Conservation (phyloP, 768 basidiomycete genomes). For the Lentinula raphanica region DNA sequence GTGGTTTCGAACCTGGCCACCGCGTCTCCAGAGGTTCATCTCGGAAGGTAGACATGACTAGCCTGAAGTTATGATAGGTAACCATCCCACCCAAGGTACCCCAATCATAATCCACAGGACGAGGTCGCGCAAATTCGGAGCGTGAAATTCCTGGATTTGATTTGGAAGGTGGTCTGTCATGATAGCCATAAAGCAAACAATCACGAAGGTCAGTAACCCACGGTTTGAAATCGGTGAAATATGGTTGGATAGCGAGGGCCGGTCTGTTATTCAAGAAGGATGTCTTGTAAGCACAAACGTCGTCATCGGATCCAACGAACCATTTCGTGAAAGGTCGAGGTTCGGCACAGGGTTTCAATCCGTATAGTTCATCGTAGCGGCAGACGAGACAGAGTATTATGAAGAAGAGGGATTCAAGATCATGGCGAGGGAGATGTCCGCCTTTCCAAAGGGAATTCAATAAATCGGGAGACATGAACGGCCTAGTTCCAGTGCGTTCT, state of each 20-base stretch:
- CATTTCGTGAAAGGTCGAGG: not conserved
- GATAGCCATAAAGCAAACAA: not conserved
- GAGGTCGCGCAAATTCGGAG: not conserved
- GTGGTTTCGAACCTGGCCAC: no score
- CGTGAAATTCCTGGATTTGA: not conserved
- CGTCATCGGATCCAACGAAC: slow-evolving; percentile 4
- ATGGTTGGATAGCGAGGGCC: no score
- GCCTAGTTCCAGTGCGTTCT: not conserved
- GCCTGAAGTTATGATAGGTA: not conserved
- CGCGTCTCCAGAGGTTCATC: not conserved
- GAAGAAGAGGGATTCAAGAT: not conserved
- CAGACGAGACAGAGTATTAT: not conserved
- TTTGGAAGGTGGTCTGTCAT: not conserved
- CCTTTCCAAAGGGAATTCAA: not conserved
- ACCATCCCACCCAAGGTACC: not conserved
- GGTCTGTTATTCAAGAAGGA: no score
- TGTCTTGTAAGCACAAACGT: not conserved
- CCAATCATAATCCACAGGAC: not conserved
- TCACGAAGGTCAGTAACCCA: not conserved
- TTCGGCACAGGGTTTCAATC: not conserved
- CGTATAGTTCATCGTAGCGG: no score
- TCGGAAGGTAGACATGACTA: not conserved
- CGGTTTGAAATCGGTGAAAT: no score
- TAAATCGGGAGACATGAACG: not conserved
- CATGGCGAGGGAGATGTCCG: not conserved